These are phyloP conservation scores for Lachnellula cervina DNA, from an alignment of 2,329 filamentous ascomycete species.

Conservation along the genomic window DNA sequence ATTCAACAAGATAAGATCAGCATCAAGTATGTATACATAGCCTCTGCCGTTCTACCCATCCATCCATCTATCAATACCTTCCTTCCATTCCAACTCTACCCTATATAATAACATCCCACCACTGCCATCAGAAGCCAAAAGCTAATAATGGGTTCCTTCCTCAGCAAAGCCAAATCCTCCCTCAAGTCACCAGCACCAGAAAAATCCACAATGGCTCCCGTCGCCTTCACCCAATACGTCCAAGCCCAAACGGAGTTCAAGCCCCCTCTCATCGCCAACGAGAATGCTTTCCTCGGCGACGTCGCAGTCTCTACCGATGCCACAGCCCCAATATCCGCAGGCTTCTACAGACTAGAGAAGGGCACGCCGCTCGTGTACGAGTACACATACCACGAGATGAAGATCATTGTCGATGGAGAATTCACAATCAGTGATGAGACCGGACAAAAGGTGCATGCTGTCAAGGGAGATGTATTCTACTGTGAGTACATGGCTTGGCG, in stretches of 20 bases:
- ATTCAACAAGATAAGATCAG: slow-evolving; percentile 8
- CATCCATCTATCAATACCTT: neutral
- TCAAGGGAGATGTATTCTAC: slow-evolving; percentile 58
- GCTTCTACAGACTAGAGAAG: slow-evolving; percentile 59
- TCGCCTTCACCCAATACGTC: slow-evolving; percentile 39
- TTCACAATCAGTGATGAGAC: slow-evolving; percentile 58
- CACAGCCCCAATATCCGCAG: slow-evolving; percentile 50
- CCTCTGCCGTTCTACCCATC: neutral
- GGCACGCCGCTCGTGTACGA: slow-evolving; percentile 58
- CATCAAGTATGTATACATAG: slow-evolving; percentile 14
- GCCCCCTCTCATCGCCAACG: slow-evolving; percentile 57
- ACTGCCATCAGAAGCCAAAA: neutral
- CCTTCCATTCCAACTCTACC: neutral
- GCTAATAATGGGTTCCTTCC: slow-evolving; percentile 30
- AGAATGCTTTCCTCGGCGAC: slow-evolving; percentile 59
- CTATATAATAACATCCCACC: too few relatives aligned
- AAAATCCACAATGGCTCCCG: slow-evolving; percentile 16
- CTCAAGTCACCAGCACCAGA: slow-evolving; percentile 3
- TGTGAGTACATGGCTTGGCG: slow-evolving; percentile 30
- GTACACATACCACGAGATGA: slow-evolving; percentile 63
- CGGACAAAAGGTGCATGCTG: slow-evolving; percentile 51
- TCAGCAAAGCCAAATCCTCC: slow-evolving; percentile 29
- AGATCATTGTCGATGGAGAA: slow-evolving; percentile 59
- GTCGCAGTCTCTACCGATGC: slow-evolving; percentile 41
- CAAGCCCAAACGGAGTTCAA: slow-evolving; percentile 53